Conservation (phyloP, 257 asterid genomes). For the Solanum corneliomulleri region DNA sequence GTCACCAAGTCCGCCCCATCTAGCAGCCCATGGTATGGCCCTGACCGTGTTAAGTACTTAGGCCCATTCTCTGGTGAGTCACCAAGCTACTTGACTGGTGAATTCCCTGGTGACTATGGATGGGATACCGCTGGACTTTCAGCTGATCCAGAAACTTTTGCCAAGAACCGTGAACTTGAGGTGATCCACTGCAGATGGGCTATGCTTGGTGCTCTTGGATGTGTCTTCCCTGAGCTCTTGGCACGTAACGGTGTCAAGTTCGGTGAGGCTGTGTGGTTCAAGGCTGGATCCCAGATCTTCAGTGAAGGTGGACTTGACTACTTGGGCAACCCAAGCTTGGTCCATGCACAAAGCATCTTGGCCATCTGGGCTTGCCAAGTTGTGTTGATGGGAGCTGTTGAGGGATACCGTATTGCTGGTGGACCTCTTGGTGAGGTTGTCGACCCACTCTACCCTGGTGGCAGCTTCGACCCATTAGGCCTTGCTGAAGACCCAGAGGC, state of each 20-base stretch:
- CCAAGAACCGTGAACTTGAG: conserved; percentile 68
- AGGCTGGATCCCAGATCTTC: conserved; percentile 65
- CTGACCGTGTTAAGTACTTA: conserved; percentile 60
- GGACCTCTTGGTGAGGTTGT: conserved; percentile 15
- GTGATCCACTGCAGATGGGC: conserved; percentile 77
- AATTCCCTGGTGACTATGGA: conserved; percentile 64
- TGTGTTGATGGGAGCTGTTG: conserved; percentile 59
- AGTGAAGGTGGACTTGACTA: conserved; percentile 66
- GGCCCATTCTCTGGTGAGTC: conserved; percentile 68
- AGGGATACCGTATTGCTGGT: conserved; percentile 44
- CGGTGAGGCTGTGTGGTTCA: conserved; percentile 79
- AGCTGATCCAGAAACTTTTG: conserved; percentile 66
- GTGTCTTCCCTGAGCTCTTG: conserved; percentile 71
- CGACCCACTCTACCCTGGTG: conserved; percentile 15
- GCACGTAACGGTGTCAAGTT: conserved; percentile 67
- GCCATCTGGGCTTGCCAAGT: conserved; percentile 73
- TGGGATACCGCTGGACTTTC: conserved; percentile 69
- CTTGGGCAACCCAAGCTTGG: conserved; percentile 66
- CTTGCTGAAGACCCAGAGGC: conserved; percentile 29
- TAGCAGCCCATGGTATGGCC: conserved; percentile 68
- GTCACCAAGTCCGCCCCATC: conserved; percentile 13
- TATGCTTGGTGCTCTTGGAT: conserved; percentile 78
- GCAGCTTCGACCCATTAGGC: conserved; percentile 25
- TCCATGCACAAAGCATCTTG: conserved; percentile 71
- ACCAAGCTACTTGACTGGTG: conserved; percentile 64